Evolutionary conservation across 1,284 basidiomycete genomes (phyloP), one percentile per base, ranked within the genome.

Genomic region (Cryptococcus amylolentus): DNA sequence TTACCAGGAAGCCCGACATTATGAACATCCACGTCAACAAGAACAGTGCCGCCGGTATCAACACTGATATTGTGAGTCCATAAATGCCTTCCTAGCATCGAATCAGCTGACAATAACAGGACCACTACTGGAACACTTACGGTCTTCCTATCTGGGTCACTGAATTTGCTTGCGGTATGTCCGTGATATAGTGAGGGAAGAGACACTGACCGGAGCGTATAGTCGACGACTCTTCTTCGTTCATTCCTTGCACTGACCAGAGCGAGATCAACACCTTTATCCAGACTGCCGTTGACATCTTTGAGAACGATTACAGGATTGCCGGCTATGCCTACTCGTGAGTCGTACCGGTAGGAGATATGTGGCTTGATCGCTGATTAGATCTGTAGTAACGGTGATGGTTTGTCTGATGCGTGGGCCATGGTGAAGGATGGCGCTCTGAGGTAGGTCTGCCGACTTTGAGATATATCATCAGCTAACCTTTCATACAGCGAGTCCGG

Each of bases 11-110:
- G 31, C 76, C 67, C 53, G 75, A 77, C 56, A 64, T 73, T 46
- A 74, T 71, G 56, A 71, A 67, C 47, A 51, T 76, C 37, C 76
- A 77, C 66, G 69, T 77, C 66, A 77, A 78, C 71, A 77, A 76
- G 68, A 69, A 70, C 64, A 58, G 53, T 55, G 63, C 70, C 56
- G 73, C 51, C 13, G 75, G 71, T 46, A 73, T 75, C 51, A 57
- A 64, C 55, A 57, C 50, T n/a, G 65, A 62, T 46, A 55, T 78
- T 50, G 59, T 61, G 46, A 52, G 59, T 57, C 13, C 35, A 16
- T 35, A 16, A 35, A 14, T n/a, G 31, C 26, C 14, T 54, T 7
- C 3, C 7, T 9, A 23, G n/a, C 14, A 5, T 27, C 18, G 20
- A 10, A 20, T 27, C 23, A 18, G 28, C 42, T 26, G 38, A 23